Conservation (phyloP, 2,329 filamentous ascomycete genomes). For the Phialocephala subalpina region DNA sequence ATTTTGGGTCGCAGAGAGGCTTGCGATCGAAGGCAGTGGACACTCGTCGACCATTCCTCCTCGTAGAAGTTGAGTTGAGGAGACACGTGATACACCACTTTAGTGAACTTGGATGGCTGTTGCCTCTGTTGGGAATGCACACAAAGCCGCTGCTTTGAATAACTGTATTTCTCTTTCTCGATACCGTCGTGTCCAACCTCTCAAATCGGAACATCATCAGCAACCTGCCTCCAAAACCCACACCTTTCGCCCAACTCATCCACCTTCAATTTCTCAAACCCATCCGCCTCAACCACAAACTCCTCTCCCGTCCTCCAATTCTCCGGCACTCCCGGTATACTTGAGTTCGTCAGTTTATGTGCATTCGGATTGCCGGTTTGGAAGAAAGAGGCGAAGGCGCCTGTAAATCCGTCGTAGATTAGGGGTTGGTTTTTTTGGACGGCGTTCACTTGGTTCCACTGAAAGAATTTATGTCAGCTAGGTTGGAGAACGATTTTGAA, state of each 20-base stretch:
- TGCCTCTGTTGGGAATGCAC: too few species aligned
- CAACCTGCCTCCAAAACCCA: constrained; percentile 60
- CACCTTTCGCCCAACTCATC: constrained; percentile 53
- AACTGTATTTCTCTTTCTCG: too few species aligned
- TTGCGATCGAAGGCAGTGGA: too few species aligned
- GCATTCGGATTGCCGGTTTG: constrained; percentile 65
- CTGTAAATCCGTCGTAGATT: constrained; percentile 63
- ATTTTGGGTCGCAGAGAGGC: too few species aligned
- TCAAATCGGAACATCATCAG: constrained; percentile 52
- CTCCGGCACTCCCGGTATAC: constrained; percentile 54
- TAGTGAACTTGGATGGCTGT: too few species aligned
- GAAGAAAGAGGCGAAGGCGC: constrained; percentile 68
- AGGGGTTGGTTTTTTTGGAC: constrained; percentile 59
- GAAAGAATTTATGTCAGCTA: not conserved
- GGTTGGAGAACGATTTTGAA: not conserved
- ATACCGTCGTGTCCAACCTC: too few species aligned
- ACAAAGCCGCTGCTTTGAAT: too few species aligned
- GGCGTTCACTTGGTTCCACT: constrained; percentile 64
- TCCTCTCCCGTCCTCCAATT: constrained; percentile 48
- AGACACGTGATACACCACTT: too few species aligned
- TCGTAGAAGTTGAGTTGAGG: too few species aligned
- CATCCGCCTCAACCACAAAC: constrained; percentile 57
- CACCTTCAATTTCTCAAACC: constrained; percentile 52
- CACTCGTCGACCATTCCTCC: too few species aligned
- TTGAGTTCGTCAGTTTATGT: constrained; percentile 58